Evolutionary conservation across 108 stramenopile species (phyloP).

Genomic region (Skeletonema menzelii): DNA sequence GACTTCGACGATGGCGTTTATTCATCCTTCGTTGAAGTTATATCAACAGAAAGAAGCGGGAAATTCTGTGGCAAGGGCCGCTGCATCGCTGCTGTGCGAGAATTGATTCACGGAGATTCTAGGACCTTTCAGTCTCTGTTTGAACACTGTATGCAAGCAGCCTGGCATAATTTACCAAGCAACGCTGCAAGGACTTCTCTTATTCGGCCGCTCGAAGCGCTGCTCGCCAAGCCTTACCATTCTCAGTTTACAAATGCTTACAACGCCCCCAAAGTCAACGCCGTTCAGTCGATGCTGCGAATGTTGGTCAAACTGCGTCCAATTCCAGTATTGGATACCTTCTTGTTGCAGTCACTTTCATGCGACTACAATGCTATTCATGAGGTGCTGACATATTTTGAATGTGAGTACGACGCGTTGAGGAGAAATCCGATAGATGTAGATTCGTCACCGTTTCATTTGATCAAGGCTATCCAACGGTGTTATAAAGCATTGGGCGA

Average conservation of each 20-base stretch:
- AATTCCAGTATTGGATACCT: constrained; percentile 52
- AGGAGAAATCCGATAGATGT: constrained; percentile 12
- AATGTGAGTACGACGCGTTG: constrained; percentile 50
- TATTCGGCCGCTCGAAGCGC: constrained; percentile 53
- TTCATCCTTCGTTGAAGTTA: constrained; percentile 16
- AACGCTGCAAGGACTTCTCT: constrained; percentile 51
- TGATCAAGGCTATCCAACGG: constrained; percentile 50
- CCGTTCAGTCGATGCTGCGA: constrained; percentile 57
- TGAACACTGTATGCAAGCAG: constrained; percentile 48
- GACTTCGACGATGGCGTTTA: constrained; percentile 15
- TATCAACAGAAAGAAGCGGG: constrained; percentile 28
- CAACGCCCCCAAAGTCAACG: constrained; percentile 27
- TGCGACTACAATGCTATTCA: constrained; percentile 68
- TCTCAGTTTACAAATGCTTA: constrained; percentile 57
- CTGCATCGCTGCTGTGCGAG: constrained; percentile 51
- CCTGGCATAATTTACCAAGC: constrained; percentile 54
- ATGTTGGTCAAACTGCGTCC: constrained; percentile 55
- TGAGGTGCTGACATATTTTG: constrained; percentile 68
- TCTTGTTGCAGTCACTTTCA: constrained; percentile 60
- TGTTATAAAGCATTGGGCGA: constrained; percentile 68
- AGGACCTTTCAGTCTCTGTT: constrained; percentile 55
- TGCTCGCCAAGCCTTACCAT: constrained; percentile 73
- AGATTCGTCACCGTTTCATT: neutral
- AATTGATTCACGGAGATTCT: constrained; percentile 57
- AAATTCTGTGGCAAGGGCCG: constrained; percentile 32